Evolutionary conservation across 108 stramenopile species (phyloP), one percentile per base, ranked within the genome.

Genomic region (Skeletonema grethae): DNA sequence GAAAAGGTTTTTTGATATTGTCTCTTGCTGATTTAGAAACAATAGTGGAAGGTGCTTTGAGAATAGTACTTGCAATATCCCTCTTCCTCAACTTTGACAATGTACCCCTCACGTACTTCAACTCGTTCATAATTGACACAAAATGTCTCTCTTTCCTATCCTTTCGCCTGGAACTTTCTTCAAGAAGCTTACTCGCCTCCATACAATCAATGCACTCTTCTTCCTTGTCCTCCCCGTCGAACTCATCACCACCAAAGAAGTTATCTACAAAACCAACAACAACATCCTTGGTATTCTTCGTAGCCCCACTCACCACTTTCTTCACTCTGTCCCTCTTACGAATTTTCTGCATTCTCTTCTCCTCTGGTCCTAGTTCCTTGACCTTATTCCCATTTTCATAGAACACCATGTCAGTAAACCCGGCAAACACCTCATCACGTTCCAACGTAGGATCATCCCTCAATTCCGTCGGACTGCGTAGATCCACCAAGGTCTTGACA

Each of bases 41-140:
- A 32, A 91, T 79, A 48, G 91, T 86, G 31, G 87, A 86, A 7
- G 95, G 93, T 15, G 83, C 72, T 75, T 87, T 87, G 36, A 93
- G 50, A 12, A 91, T 61, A 20, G 87, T 78, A 36, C 79, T 76
- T 57, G 90, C 85, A 65, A 93, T 83, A 62, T 92, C 91, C 13
- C 95, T 82, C 75, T 96, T 96, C 41, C 90, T 85, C 25, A 94
- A 66, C 57, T 89, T 90, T 45, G 85, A 79, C 32, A 94, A 63
- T 13, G 95, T 96, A 8, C 95, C 95, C 20, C 83, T 75, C 16
- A 94, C 93, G 61, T 96, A 96, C 72, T 96, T 96, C 61, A 91
- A 81, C 69, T 96, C 95, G 61, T 96, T 94, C 95, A 96, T 96
- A 35, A 96, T 68, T 18, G 87, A 87, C 0, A 96, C 95, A 76